Evolutionary conservation across 805 yeast species (phyloP).

Genomic region (Yamadazyma philogaea): DNA sequence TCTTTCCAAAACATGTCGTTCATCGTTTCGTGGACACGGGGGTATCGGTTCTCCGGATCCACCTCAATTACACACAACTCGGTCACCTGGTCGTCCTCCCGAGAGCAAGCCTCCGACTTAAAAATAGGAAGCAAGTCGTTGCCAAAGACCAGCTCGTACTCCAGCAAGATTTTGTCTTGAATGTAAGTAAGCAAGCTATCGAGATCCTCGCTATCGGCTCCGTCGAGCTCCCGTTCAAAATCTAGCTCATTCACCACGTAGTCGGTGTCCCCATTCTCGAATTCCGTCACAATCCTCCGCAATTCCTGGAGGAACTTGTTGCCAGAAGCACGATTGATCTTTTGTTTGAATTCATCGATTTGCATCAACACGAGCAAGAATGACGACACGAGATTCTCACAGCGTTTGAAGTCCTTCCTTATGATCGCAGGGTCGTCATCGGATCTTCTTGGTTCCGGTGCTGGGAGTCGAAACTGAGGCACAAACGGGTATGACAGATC

Average conservation of each 20-base stretch:
- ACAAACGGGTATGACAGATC: not conserved
- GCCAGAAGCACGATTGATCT: not conserved
- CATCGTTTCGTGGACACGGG: constrained; percentile 29
- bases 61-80: constrained; percentile 29
- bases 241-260: constrained; percentile 10
- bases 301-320: constrained; percentile 6
- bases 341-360: constrained; percentile 11
- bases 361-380: constrained; percentile 9
- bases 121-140: constrained; percentile 17
- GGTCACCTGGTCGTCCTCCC: constrained; percentile 17
- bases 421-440: constrained; percentile 10
- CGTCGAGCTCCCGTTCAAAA: not conserved
- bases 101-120: constrained; percentile 27
- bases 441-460: not conserved
- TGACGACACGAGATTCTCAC: constrained; percentile 1
- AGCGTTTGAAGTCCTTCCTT: not conserved
- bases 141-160: constrained; percentile 1
- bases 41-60: constrained; percentile 26
- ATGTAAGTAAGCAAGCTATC: not conserved
- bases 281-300: not conserved
- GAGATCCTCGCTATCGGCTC: not conserved
- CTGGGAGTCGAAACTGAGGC: not conserved
- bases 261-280: constrained; percentile 4
- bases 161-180: constrained; percentile 10
- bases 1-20: constrained; percentile 39